phyloP scores from a whole-genome alignment of 495 filamentous ascomycete species.

The Chaetomium fimeti region DNA sequence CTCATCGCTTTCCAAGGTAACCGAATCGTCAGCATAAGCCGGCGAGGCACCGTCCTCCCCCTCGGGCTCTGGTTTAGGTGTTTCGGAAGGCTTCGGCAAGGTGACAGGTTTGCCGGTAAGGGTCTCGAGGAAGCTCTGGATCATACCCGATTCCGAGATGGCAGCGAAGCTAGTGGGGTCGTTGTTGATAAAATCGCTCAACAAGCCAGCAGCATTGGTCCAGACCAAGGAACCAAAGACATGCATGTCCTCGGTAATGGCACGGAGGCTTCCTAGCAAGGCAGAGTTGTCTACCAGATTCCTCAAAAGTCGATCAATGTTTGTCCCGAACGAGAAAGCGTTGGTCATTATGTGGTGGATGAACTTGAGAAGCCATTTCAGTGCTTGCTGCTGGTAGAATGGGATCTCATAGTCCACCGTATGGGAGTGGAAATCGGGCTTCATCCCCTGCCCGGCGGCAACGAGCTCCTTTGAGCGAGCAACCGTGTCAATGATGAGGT shows the following conservation, averaged over 20 bases:
- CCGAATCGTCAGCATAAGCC: slow-evolving; percentile 40
- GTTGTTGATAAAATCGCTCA: slow-evolving; percentile 97
- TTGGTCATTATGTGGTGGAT: slow-evolving; percentile 92
- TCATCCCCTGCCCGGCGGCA: slow-evolving; percentile 68
- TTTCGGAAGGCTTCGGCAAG: slow-evolving; percentile 38
- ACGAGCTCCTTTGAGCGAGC: slow-evolving; percentile 64
- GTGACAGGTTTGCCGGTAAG: slow-evolving; percentile 61
- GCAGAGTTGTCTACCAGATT: slow-evolving; percentile 93
- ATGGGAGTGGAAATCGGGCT: slow-evolving; percentile 70
- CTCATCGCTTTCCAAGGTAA: slow-evolving; percentile 42
- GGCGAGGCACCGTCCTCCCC: slow-evolving; percentile 41
- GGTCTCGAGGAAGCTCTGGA: slow-evolving; percentile 75
- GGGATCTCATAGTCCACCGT: slow-evolving; percentile 89
- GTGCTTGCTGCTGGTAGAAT: slow-evolving; percentile 84
- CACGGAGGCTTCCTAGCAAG: slow-evolving; percentile 70
- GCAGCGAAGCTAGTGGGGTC: slow-evolving; percentile 96
- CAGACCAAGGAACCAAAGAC: slow-evolving; percentile 89
- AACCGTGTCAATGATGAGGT: slow-evolving; percentile 79
- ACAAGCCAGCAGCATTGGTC: slow-evolving; percentile 85
- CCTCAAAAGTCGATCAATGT: slow-evolving; percentile 81
- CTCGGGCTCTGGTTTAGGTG: slow-evolving; percentile 29
- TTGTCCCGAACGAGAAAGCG: slow-evolving; percentile 62
- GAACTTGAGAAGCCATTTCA: slow-evolving; percentile 93
- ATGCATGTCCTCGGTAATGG: slow-evolving; percentile 73
- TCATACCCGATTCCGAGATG: slow-evolving; percentile 89